Conservation (phyloP, 2,329 filamentous ascomycete genomes). For the Fusarium subtropicale region DNA sequence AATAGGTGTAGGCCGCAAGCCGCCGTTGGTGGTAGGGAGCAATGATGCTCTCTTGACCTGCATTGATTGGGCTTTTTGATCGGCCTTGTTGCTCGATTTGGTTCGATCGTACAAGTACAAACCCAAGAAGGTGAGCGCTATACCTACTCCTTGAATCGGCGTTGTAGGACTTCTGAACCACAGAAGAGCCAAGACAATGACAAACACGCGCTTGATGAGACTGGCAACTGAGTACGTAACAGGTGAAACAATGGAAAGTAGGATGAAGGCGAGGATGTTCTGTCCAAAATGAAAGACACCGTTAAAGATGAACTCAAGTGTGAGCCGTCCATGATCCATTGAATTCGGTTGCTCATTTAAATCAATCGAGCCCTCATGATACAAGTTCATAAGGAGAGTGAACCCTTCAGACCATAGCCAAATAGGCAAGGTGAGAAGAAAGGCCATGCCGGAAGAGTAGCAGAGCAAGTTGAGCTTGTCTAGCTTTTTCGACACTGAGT, state of each 20-base stretch:
- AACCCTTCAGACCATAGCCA: slow-evolving; percentile 95
- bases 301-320: slow-evolving; percentile 95
- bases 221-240: slow-evolving; percentile 98
- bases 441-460: slow-evolving; percentile 95
- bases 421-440: slow-evolving; percentile 86
- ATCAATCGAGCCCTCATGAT: slow-evolving; percentile 82
- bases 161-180: slow-evolving; percentile 97
- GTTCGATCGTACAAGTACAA: slow-evolving; percentile 97
- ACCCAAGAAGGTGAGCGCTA: slow-evolving; percentile 88
- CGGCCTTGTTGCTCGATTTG: slow-evolving; percentile 86
- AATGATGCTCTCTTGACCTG: slow-evolving; percentile 59
- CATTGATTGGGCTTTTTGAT: slow-evolving; percentile 78
- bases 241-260: slow-evolving; percentile 92
- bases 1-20: slow-evolving; percentile 37
- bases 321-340: slow-evolving; percentile 78
- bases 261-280: slow-evolving; percentile 92
- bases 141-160: slow-evolving; percentile 82
- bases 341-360: slow-evolving; percentile 70
- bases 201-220: slow-evolving; percentile 96
- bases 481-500: slow-evolving; percentile 77
- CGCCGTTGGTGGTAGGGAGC: slow-evolving; percentile 71
- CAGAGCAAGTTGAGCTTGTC: slow-evolving; percentile 97
- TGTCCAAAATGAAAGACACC: slow-evolving; percentile 96
- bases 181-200: slow-evolving; percentile 92
- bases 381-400: slow-evolving; percentile 78